phyloP scores from a whole-genome alignment of 2,329 filamentous ascomycete species.

The Davidsoniella neocaledoniae region DNA sequence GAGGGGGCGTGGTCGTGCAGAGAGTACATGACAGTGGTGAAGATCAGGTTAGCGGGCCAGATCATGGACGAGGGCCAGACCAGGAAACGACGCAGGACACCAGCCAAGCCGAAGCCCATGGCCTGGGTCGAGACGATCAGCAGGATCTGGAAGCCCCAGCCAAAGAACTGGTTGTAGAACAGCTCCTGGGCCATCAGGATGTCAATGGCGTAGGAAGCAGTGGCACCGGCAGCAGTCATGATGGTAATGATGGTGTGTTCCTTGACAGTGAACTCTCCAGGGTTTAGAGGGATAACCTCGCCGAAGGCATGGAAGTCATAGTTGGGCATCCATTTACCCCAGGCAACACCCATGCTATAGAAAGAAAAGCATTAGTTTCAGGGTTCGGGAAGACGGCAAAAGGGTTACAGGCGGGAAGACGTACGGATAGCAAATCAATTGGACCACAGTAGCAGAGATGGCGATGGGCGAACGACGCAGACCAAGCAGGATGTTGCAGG shows the following conservation, averaged over 20 bases:
- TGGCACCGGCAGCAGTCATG: slow-evolving; percentile 24
- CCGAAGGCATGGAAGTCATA: slow-evolving; percentile 20
- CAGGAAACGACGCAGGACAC: slow-evolving; percentile 35
- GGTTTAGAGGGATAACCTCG: slow-evolving; percentile 21
- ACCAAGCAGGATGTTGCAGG: slow-evolving; percentile 36
- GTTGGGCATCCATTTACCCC: slow-evolving; percentile 20
- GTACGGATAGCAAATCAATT: slow-evolving; percentile 35
- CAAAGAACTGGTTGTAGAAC: slow-evolving; percentile 40
- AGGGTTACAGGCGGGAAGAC: not conserved
- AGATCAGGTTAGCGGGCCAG: slow-evolving; percentile 38
- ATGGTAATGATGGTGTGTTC: slow-evolving; percentile 33
- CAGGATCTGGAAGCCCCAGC: slow-evolving; percentile 36
- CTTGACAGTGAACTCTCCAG: slow-evolving; percentile 29
- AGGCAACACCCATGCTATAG: slow-evolving; percentile 17
- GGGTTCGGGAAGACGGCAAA: not conserved
- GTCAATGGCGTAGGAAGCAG: slow-evolving; percentile 24
- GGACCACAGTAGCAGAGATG: slow-evolving; percentile 37
- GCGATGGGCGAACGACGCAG: slow-evolving; percentile 32
- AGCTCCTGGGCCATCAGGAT: slow-evolving; percentile 31
- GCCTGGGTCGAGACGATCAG: slow-evolving; percentile 37
- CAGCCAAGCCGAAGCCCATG: slow-evolving; percentile 41
- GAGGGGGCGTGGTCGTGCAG: slow-evolving; percentile 29
- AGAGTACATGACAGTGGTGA: slow-evolving; percentile 33
- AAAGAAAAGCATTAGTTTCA: slow-evolving; percentile 18
- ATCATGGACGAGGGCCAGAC: slow-evolving; percentile 40